These are phyloP conservation scores for Tulasnella sp. DNA, from an alignment of 768 basidiomycete genomes.

Conservation along the genomic window DNA sequence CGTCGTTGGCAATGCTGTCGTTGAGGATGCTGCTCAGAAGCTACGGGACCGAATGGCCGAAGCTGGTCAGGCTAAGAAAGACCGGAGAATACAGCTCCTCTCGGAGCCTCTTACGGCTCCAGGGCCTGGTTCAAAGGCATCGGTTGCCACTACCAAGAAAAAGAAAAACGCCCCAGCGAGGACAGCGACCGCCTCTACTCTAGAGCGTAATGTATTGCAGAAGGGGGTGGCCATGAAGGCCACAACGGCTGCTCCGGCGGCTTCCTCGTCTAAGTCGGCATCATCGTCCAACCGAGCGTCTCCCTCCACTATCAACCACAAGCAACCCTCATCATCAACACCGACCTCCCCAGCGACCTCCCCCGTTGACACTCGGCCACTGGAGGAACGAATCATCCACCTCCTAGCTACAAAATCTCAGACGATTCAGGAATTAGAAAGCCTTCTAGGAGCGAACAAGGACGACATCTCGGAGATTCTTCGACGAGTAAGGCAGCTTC, in stretches of 20 bases:
- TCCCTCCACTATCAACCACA: constrained; percentile 5
- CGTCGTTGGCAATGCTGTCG: constrained; percentile 9
- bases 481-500: constrained; percentile 12
- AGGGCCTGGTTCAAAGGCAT: not conserved
- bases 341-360: constrained; percentile 1
- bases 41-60: constrained; percentile 16
- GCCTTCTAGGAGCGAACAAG: constrained; percentile 6
- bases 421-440: constrained; percentile 15
- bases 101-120: not conserved
- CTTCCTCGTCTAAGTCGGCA: not conserved
- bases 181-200: constrained; percentile 13
- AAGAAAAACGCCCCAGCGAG: constrained; percentile 10
- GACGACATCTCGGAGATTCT: constrained; percentile 21
- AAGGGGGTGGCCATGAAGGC: constrained; percentile 22
- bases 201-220: constrained; percentile 20
- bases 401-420: constrained; percentile 18
- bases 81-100: constrained; percentile 11
- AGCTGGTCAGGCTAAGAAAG: constrained; percentile 14
- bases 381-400: constrained; percentile 18
- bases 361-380: constrained; percentile 15
- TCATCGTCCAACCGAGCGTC: not conserved
- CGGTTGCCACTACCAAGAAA: constrained; percentile 15
- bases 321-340: constrained; percentile 8
- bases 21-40: constrained; percentile 13
- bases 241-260: constrained; percentile 9